Evolutionary conservation across 2,329 filamentous ascomycete genomes (phyloP).

Genomic region (Bretziella fagacearum): DNA sequence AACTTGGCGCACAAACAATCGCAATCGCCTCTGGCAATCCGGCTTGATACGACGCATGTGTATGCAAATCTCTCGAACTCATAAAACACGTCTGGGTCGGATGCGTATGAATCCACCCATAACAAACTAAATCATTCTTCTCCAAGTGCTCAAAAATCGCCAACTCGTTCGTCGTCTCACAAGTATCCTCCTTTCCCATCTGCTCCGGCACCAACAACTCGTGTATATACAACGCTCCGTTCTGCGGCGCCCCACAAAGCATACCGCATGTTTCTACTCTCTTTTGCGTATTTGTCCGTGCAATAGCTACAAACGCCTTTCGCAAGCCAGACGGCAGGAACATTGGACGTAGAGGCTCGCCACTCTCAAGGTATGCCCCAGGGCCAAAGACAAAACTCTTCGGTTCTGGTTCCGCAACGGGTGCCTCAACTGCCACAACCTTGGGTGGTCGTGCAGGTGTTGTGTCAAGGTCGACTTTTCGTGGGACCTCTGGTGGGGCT

Average conservation of each 20-base stretch:
- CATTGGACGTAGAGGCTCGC: conserved; percentile 67
- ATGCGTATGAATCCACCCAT: conserved; percentile 98
- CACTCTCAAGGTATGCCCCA: conserved; percentile 77
- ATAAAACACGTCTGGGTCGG: conserved; percentile 96
- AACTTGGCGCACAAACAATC: conserved; percentile 83
- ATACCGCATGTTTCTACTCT: conserved; percentile 94
- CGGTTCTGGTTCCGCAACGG: conserved; percentile 4
- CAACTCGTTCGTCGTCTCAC: conserved; percentile 78
- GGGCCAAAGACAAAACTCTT: conserved; percentile 56
- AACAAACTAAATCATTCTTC: conserved; percentile 61
- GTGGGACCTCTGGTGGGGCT: background rate
- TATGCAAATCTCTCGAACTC: conserved; percentile 86
- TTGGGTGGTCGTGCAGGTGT: background rate
- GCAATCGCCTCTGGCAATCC: conserved; percentile 95
- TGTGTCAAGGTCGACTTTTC: conserved; percentile 8
- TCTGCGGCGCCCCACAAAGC: conserved; percentile 74
- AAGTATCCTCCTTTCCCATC: conserved; percentile 77
- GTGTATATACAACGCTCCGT: conserved; percentile 84
- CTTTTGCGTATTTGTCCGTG: conserved; percentile 54
- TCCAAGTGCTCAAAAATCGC: conserved; percentile 82
- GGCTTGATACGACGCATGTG: conserved; percentile 82
- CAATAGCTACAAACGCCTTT: conserved; percentile 54
- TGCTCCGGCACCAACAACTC: conserved; percentile 84
- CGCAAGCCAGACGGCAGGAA: conserved; percentile 70
- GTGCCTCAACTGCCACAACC: background rate